Percentiles rank a stretch among this genome's conserved stretches.
Conservation (phyloP, 2,329 filamentous ascomycete genomes). For the Xylariaceae sp. region DNA sequence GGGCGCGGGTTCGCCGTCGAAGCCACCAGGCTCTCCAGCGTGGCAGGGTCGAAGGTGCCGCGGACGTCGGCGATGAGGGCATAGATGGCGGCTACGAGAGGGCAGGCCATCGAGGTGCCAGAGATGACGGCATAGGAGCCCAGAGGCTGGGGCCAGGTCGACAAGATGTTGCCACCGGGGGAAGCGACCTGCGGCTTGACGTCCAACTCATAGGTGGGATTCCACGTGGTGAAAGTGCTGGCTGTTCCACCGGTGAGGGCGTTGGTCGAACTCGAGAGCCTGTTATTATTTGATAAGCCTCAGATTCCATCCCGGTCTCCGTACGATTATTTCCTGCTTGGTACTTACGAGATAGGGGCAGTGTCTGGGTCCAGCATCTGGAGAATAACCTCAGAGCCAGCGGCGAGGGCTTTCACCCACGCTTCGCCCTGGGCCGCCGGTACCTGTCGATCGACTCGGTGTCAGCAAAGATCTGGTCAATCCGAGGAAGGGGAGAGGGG, state of each 20-base stretch:
- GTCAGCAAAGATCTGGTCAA: conserved; percentile 15
- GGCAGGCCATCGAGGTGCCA: conserved; percentile 59
- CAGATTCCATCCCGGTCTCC: neutral
- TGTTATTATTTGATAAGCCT: conserved; percentile 24
- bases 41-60: conserved; percentile 45
- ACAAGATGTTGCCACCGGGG: conserved; percentile 53
- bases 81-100: conserved; percentile 48
- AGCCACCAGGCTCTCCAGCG: conserved; percentile 37
- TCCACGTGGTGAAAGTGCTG: conserved; percentile 53
- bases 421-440: conserved; percentile 35
- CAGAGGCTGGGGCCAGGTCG: conserved; percentile 45
- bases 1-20: conserved; percentile 20
- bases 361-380: conserved; percentile 38
- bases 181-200: conserved; percentile 52
- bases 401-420: conserved; percentile 40
- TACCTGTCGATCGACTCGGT: conserved; percentile 20
- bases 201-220: conserved; percentile 54
- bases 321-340: neutral
- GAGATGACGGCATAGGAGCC: conserved; percentile 46
- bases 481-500: neutral
- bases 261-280: conserved; percentile 36
- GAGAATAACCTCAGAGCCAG: conserved; percentile 39
- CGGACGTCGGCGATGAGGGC: conserved; percentile 49
- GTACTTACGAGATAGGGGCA: conserved; percentile 27
- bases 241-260: conserved; percentile 44